These are phyloP conservation scores for Pseudogymnoascus sp. DNA, from an alignment of 2,329 filamentous ascomycete genomes.

Conservation along the genomic window DNA sequence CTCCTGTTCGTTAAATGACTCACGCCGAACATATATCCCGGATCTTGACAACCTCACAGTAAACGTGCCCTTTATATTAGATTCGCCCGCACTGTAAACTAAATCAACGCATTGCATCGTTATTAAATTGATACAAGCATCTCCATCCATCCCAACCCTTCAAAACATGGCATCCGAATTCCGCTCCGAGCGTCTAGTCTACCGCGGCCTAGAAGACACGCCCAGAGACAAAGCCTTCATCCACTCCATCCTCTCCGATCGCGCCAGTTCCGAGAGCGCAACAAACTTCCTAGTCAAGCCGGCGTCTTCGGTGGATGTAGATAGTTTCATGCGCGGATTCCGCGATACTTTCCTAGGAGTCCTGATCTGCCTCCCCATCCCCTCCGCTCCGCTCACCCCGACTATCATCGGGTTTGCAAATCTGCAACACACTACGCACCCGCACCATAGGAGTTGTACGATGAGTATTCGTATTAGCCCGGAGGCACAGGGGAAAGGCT, in stretches of 20 bases:
- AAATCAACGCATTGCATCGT: neutral
- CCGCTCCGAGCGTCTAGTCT: slow-evolving; percentile 30
- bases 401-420: slow-evolving; percentile 5
- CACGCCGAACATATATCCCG: neutral
- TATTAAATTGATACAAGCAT: neutral
- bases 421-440: neutral
- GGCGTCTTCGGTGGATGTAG: slow-evolving; percentile 16
- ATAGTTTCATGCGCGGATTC: neutral
- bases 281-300: slow-evolving; percentile 27
- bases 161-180: slow-evolving; percentile 20
- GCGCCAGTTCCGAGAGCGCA: slow-evolving; percentile 23
- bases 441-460: slow-evolving; percentile 35
- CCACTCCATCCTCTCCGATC: slow-evolving; percentile 25
- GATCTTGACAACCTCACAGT: neutral
- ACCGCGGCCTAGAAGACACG: slow-evolving; percentile 30
- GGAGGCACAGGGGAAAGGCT: slow-evolving; percentile 27
- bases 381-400: neutral
- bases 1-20: neutral
- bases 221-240: slow-evolving; percentile 28
- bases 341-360: slow-evolving; percentile 26
- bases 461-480: slow-evolving; percentile 28
- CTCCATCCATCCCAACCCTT: neutral
- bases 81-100: neutral
- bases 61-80: neutral
- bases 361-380: slow-evolving; percentile 30